phyloP scores from a whole-genome alignment of 768 basidiomycete species.

The Holtermannia corniformis region DNA sequence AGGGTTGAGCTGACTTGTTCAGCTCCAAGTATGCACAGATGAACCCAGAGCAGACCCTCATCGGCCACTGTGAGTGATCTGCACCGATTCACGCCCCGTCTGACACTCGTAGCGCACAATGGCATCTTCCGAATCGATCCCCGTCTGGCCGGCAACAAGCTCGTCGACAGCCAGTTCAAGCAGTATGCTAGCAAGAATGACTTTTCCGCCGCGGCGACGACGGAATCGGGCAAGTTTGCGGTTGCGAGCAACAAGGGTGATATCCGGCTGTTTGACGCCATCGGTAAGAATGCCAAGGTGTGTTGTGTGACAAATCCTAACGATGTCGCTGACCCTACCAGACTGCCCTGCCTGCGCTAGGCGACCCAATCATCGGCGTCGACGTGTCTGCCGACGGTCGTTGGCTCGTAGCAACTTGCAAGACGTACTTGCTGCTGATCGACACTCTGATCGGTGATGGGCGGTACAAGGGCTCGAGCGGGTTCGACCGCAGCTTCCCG shows the following conservation, averaged over 20 bases:
- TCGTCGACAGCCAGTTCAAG: slow-evolving; percentile 91
- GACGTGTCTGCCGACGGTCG: slow-evolving; percentile 90
- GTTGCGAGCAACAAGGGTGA: slow-evolving; percentile 96
- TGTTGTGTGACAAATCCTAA: slow-evolving; percentile 1
- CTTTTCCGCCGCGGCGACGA: slow-evolving; percentile 87
- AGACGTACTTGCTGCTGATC: slow-evolving; percentile 84
- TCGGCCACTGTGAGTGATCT: slow-evolving; percentile 50
- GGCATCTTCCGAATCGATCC: slow-evolving; percentile 97
- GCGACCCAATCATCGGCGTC: slow-evolving; percentile 88
- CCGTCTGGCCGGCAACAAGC: slow-evolving; percentile 78
- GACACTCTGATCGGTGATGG: slow-evolving; percentile 92
- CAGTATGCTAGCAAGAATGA: slow-evolving; percentile 91
- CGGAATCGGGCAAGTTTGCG: slow-evolving; percentile 73
- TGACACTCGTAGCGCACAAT: slow-evolving; percentile 64
- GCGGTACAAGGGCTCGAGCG: slow-evolving; percentile 66
- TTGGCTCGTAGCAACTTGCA: slow-evolving; percentile 91
- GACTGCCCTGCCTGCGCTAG: slow-evolving; percentile 88
- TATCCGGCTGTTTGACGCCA: slow-evolving; percentile 83
- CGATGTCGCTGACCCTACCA: slow-evolving; percentile 4
- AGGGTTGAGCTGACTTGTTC: slow-evolving; percentile 4
- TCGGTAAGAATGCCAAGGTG: slow-evolving; percentile 92
- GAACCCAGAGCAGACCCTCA: slow-evolving; percentile 81
- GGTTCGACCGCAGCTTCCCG: slow-evolving; percentile 93
- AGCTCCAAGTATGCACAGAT: slow-evolving; percentile 85
- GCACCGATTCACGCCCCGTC: no score